Evolutionary conservation across 2,329 filamentous ascomycete genomes (phyloP), one percentile per base, ranked within the genome.

Genomic region (Fusarium pilosicola): DNA sequence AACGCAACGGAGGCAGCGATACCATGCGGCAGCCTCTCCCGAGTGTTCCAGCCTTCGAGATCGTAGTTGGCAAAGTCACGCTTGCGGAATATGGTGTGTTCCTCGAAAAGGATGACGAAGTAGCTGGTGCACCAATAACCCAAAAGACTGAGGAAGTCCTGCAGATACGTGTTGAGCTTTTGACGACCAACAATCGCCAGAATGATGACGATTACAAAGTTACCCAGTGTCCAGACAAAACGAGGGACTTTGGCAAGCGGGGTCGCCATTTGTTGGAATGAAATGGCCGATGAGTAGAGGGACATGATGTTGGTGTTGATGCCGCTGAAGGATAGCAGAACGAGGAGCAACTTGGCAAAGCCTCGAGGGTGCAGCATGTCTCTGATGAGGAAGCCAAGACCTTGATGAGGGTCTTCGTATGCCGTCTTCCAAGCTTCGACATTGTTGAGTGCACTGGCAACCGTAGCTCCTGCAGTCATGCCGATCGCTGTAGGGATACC

Each of bases 281-380:
- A 63, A 11, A 63, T 63, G 28, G 61, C 61, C 5, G 61, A 63
- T 13, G 54, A 63, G 42, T 63, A 63, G 11, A 63, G 61, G 8
- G 61, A 63, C 61, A 63, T 63, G 54, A 63, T 63, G 42, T 63
- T 63, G 28, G 61, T 63, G 26, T 63, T 63, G 36, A 63, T 63
- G 6, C 61, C 61, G 6, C 61, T 63, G 20, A 63, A 63, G 3
- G 61, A 63, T 5, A 63, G 36, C 24, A 63, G 42, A 24, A 63
- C 54, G 2, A 63, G 61, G 8, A 63, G 61, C 1, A 63, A 11
- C 28, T 63, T 63, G 28, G 61, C 61, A 28, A 63, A 63, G 9
- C 61, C 61, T 36, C 61, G 54, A 7, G 61, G 61, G 3, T 63
- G 61, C 5, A 63, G 28, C 54, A 63, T 63, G 15, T 63, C 54